Evolutionary conservation across 2,329 filamentous ascomycete species (phyloP).

Genomic region (Stagonosporopsis tanaceti): DNA sequence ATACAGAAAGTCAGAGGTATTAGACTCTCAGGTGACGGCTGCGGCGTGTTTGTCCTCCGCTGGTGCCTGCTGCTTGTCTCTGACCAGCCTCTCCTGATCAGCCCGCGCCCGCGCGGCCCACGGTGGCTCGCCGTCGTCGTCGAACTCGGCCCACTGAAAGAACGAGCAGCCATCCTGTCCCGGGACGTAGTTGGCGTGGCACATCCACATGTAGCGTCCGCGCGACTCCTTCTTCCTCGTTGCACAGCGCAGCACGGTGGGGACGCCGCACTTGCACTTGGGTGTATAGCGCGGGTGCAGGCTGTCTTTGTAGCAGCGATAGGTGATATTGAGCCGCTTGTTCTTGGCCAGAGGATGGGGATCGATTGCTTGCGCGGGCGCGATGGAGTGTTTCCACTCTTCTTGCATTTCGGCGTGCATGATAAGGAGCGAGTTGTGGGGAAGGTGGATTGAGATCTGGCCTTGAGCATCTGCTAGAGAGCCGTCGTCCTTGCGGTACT

Average conservation of each 20-base stretch:
- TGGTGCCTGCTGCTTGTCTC: background rate
- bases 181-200: slow-evolving; percentile 76
- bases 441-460: slow-evolving; percentile 90
- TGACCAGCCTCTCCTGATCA: background rate
- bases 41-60: background rate
- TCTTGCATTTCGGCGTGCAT: slow-evolving; percentile 99
- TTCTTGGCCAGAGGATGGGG: slow-evolving; percentile 84
- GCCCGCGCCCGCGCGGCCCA: slow-evolving; percentile 55
- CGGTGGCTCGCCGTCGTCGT: slow-evolving; percentile 80
- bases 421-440: slow-evolving; percentile 89
- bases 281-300: slow-evolving; percentile 83
- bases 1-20: background rate
- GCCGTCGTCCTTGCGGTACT: slow-evolving; percentile 48
- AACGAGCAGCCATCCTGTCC: slow-evolving; percentile 60
- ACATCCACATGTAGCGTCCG: slow-evolving; percentile 94
- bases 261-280: slow-evolving; percentile 76
- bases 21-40: background rate
- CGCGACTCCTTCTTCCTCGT: slow-evolving; percentile 78
- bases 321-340: slow-evolving; percentile 90
- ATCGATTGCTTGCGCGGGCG: slow-evolving; percentile 76
- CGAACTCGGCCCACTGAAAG: slow-evolving; percentile 43
- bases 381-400: slow-evolving; percentile 90
- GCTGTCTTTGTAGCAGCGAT: slow-evolving; percentile 80
- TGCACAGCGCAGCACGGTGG: slow-evolving; percentile 76
- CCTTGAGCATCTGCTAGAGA: slow-evolving; percentile 70